These are phyloP conservation scores for Houttuynia cordata DNA, from an alignment of 164 flowering plant species.

Conservation along the genomic window DNA sequence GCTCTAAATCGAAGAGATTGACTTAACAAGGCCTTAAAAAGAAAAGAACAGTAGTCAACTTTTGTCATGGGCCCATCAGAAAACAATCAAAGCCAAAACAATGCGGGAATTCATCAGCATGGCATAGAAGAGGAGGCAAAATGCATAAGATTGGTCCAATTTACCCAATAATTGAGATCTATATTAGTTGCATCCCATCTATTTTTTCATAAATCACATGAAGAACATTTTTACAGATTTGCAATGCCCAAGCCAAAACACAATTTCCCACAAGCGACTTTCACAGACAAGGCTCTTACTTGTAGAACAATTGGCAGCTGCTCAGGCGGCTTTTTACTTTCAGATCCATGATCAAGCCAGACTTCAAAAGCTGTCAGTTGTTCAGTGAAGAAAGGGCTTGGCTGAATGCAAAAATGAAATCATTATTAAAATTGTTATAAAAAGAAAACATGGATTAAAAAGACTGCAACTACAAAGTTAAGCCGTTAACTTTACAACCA, in stretches of 20 bases:
- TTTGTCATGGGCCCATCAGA: too few relatives aligned
- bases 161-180: too few relatives aligned
- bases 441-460: not conserved
- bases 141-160: too few relatives aligned
- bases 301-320: slow-evolving; percentile 96
- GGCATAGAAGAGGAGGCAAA: too few relatives aligned
- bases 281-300: slow-evolving; percentile 24
- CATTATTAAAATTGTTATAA: not conserved
- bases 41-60: not conserved
- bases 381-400: slow-evolving; percentile 91
- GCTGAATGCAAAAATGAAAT: slow-evolving; percentile 29
- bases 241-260: not conserved
- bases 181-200: not conserved
- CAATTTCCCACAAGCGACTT: too few relatives aligned
- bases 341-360: slow-evolving; percentile 98
- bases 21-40: slow-evolving; percentile 78
- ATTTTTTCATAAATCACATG: not conserved
- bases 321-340: slow-evolving; percentile 89
- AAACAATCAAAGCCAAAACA: too few relatives aligned
- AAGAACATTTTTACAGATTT: not conserved
- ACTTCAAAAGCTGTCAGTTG: slow-evolving; percentile 96
- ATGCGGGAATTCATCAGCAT: too few relatives aligned
- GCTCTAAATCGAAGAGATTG: slow-evolving; percentile 93
- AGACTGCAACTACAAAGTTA: not conserved
- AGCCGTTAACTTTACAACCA: too few relatives aligned